Percentiles rank a stretch among this genome's conserved stretches.
Evolutionary conservation across 768 basidiomycete species (phyloP).

Genomic region (Leccinellum rugosiceps): DNA sequence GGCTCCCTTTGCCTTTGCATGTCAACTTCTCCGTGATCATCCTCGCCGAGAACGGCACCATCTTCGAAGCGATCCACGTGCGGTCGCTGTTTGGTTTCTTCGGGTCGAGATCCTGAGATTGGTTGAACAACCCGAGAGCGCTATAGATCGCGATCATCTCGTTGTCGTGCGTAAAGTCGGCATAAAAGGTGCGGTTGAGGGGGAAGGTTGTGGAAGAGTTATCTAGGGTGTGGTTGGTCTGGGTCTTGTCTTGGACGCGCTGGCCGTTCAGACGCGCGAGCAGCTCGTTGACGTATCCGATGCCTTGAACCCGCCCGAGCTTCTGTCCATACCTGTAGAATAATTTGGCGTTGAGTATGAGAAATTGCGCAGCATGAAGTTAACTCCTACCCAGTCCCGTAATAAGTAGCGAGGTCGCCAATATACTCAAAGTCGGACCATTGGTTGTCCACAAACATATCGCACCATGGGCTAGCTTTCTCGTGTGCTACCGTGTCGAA

Average conservation of each 20-base stretch:
- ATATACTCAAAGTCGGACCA: constrained; percentile 64
- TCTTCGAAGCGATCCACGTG: constrained; percentile 7
- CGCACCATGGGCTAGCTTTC: constrained; percentile 60
- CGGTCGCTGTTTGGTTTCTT: not conserved
- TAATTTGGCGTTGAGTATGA: not conserved
- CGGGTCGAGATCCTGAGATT: not conserved
- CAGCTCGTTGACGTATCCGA: constrained; percentile 79
- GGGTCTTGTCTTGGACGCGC: constrained; percentile 65
- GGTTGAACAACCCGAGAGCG: not conserved
- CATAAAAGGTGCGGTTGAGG: not conserved
- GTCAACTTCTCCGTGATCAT: constrained; percentile 62
- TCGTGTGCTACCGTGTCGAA: constrained; percentile 62
- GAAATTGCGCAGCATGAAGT: not conserved
- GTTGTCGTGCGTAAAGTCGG: not conserved
- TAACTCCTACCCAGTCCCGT: constrained; percentile 52
- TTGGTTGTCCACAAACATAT: constrained; percentile 55
- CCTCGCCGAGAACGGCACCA: constrained; percentile 71
- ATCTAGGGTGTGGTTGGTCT: constrained; percentile 51
- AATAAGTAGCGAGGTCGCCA: constrained; percentile 72
- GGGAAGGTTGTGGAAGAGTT: not conserved
- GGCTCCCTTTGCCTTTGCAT: not conserved
- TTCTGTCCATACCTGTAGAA: constrained; percentile 57
- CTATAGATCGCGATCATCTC: not conserved
- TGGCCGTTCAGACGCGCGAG: constrained; percentile 27
- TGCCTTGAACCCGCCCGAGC: constrained; percentile 72